phyloP scores from a whole-genome alignment of 140 eudicot species.

The Cichorium intybus region DNA sequence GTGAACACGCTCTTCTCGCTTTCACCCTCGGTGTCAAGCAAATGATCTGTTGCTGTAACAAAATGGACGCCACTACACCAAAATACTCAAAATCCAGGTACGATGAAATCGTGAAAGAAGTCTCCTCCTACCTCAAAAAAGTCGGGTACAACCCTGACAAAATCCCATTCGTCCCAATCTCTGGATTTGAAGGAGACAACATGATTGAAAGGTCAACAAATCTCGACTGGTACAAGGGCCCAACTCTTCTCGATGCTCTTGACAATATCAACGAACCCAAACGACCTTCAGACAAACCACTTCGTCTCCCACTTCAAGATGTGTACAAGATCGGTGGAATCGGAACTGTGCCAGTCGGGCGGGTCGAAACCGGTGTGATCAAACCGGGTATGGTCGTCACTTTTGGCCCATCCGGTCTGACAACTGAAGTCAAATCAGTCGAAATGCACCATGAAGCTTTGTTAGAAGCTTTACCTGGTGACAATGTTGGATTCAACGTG shows the following conservation, averaged over 20 bases:
- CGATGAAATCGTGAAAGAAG: slow-evolving; percentile 26
- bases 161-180: slow-evolving; percentile 26
- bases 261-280: slow-evolving; percentile 21
- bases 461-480: slow-evolving; percentile 18
- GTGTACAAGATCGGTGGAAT: slow-evolving; percentile 30
- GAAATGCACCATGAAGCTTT: slow-evolving; percentile 27
- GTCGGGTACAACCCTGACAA: slow-evolving; percentile 29
- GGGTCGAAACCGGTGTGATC: slow-evolving; percentile 22
- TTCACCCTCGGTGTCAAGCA: slow-evolving; percentile 35
- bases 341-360: slow-evolving; percentile 28
- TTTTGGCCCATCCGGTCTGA: slow-evolving; percentile 18
- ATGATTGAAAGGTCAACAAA: slow-evolving; percentile 30
- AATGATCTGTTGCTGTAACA: slow-evolving; percentile 32
- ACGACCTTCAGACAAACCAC: slow-evolving; percentile 25
- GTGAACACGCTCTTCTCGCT: slow-evolving; percentile 31
- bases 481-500: slow-evolving; percentile 27
- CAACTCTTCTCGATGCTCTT: slow-evolving; percentile 24
- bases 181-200: slow-evolving; percentile 27
- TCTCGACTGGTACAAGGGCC: slow-evolving; percentile 32
- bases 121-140: slow-evolving; percentile 24
- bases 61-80: slow-evolving; percentile 30
- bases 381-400: slow-evolving; percentile 30
- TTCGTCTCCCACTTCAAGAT: slow-evolving; percentile 34
- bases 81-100: slow-evolving; percentile 24
- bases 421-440: slow-evolving; percentile 27